Base-by-base conservation (phyloP, 2,329 filamentous ascomycete species). In the Colletotrichum sansevieriae region DNA sequence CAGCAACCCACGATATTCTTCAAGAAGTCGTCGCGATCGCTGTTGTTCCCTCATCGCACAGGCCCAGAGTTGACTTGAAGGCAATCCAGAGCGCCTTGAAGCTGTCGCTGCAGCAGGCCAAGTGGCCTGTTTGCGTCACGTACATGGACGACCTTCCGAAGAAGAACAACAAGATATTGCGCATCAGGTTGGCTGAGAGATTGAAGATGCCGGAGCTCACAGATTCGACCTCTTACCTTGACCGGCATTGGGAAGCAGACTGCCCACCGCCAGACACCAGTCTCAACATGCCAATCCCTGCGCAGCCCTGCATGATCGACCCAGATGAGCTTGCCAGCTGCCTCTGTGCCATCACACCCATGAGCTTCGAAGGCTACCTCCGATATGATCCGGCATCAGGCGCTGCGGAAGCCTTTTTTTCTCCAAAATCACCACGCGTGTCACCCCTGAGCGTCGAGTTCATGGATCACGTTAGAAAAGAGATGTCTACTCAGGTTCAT, bases 141-240 rank as follows among this genome's bases (percentile, higher is more conserved):
- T 88, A 87, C 74, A 88, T 88, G 86, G 79, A 87, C 35, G 82
- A 82, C 46, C 76, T 87, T 0, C 84, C 87, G 1, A 87, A 84
- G 66, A 83, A 80, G 41, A 88, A 88, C 75, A 87, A 87, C 78
- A 89, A 89, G 71, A 78, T 88, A n/a, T 76, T 88, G 22, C 82
- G 87, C 2, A 86, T 88, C 72, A 83, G 80, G 70, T 76, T 89
- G 4, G 82, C 79, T 0, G 80, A 87, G 63, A 79, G 86, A 3
- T 75, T 88, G 4, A 74, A 76, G 2, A 72, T 88, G 15, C 77
- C 80, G 0, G 76, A 80, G 2, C 70, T 87, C 10, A 82, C 80
- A 0, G 84, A 87, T 33, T 75, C 79, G 5, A 83, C 79, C 4
- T 77, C 79, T 2, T 80, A 83, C 59, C 74, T 81, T 0, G 74